These are phyloP conservation scores for Actinomortierella wolfii DNA, from an alignment of 371 early-diverging fungal species.

Conservation along the genomic window DNA sequence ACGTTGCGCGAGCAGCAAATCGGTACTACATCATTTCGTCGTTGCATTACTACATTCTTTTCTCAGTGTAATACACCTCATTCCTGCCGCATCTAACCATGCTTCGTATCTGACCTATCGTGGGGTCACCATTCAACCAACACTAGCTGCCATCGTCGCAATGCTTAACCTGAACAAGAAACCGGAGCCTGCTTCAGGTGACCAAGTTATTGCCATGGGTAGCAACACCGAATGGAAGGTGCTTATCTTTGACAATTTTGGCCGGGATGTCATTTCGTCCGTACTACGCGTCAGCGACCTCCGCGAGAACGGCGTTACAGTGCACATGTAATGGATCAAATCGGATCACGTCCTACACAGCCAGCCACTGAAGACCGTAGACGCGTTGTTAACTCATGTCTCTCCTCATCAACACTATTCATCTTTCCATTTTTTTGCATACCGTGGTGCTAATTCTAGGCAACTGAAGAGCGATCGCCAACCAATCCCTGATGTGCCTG, in stretches of 20 bases:
- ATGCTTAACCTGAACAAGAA: constrained; percentile 63
- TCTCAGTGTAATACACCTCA: no score
- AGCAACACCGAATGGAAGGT: constrained; percentile 90
- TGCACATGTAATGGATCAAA: constrained; percentile 95
- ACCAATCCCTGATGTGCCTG: constrained; percentile 95
- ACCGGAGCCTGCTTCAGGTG: constrained; percentile 35
- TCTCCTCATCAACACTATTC: neutral
- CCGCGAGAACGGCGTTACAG: constrained; percentile 97
- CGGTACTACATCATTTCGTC: constrained; percentile 20
- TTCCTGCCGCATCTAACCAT: constrained; percentile 5
- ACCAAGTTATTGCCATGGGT: constrained; percentile 35
- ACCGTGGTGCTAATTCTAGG: no score
- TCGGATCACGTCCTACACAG: no score
- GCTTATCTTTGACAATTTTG: constrained; percentile 92
- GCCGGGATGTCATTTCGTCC: constrained; percentile 97
- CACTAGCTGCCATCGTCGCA: constrained; percentile 53
- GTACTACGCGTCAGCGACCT: constrained; percentile 96
- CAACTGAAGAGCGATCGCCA: constrained; percentile 81
- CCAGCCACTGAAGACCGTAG: neutral
- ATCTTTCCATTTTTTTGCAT: no score
- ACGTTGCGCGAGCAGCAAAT: constrained; percentile 46
- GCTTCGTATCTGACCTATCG: constrained; percentile 17
- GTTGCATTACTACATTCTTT: no score
- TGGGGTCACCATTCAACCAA: neutral
- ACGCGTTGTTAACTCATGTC: no score